Base-by-base conservation (phyloP, 2,329 filamentous ascomycete genomes). In the Arthrobotrys pseudoclavata region DNA sequence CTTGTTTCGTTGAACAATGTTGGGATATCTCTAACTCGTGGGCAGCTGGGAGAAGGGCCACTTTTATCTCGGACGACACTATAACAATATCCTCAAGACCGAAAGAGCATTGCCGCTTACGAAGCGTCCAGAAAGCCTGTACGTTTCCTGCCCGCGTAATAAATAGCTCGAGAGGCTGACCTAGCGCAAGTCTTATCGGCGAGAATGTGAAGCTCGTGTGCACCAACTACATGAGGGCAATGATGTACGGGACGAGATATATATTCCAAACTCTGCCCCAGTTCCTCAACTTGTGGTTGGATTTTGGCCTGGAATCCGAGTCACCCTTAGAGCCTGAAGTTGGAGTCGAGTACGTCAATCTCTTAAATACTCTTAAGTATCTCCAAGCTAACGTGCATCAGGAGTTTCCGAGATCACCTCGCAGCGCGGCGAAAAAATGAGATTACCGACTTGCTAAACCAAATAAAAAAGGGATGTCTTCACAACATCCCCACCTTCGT, bases 51-150 rank as follows among this genome's bases (percentile, higher is more conserved):
- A 99, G 83, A 98, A 97, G 84, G 94, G 93, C 0, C 95, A 98
- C 83, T 99, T 98, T 83, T 97, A 97, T 83, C 88, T 99, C 9
- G 96, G 96, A 4, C 93, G 95, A 55, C 94, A 98, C 84, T 99
- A 99, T 87, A 96, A 97, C 83, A 99, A 97, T 84, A 88, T 98
- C 3, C 86, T 97, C 2, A 95, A 98, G 81, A 92, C 93, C 0
- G 94, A 98, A 83, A 94, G 93, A 83, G 86, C 88, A 1, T 88
- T 97, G 64, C 90, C 91, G 42, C 86, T 89, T 18, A 89, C 91
- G 29, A 94, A 94, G 79, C 94, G 97, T 83, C 90, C 88, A 48
- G 91, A 94, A 67, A 87, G 88, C 75, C 94, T 90, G 84, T 85
- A 80, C 69, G 84, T 76, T 26, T 34, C 37, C 31, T 29, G 34